Evolutionary conservation across 176 grass and related monocot genomes (phyloP).

Genomic region (Carex myosuroides): DNA sequence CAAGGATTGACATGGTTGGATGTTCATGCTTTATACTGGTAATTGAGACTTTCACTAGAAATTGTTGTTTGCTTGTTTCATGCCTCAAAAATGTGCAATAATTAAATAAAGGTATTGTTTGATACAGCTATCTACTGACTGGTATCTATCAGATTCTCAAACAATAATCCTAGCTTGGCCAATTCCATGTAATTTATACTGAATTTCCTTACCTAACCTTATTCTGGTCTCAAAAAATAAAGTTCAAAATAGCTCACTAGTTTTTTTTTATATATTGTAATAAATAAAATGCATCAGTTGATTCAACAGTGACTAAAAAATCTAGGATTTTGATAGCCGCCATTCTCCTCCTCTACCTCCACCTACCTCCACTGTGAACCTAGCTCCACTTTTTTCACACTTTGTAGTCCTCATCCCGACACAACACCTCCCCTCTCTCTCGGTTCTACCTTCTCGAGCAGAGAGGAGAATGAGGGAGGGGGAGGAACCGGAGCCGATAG

Average conservation of each 20-base stretch:
- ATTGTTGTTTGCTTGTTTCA: not conserved
- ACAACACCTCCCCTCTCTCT: too few species aligned
- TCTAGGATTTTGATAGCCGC: too few species aligned
- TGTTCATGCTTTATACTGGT: not conserved
- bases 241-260: constrained; percentile 40
- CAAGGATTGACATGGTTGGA: constrained; percentile 1
- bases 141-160: not conserved
- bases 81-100: not conserved
- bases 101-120: not conserved
- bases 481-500: too few species aligned
- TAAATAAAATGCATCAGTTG: too few species aligned
- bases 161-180: not conserved
- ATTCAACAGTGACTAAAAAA: too few species aligned
- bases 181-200: not conserved
- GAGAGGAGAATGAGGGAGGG: too few species aligned
- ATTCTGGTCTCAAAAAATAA: not conserved
- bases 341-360: too few species aligned
- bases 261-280: too few species aligned
- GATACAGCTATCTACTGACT: not conserved
- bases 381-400: too few species aligned
- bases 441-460: too few species aligned
- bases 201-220: not conserved
- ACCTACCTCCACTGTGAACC: too few species aligned
- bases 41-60: not conserved
- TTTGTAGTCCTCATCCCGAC: too few species aligned